These are phyloP conservation scores for Xylaria sp. DNA, from an alignment of 2,329 filamentous ascomycete genomes.

Conservation along the genomic window DNA sequence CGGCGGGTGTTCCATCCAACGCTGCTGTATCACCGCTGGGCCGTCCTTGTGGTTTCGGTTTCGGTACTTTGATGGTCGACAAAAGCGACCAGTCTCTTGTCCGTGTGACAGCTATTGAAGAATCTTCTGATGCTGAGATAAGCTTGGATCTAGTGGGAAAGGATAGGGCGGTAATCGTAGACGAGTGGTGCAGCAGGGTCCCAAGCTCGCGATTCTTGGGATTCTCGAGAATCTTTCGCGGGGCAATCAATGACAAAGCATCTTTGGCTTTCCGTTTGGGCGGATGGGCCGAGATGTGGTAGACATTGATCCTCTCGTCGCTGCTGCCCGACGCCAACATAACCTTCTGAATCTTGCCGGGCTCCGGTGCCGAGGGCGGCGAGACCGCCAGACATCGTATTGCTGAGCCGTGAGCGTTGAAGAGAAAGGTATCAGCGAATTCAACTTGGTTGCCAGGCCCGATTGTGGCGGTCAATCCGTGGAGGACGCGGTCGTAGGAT, in stretches of 20 bases:
- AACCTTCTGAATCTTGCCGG: slow-evolving; percentile 78
- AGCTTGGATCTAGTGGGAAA: slow-evolving; percentile 91
- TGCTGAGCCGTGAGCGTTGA: slow-evolving; percentile 90
- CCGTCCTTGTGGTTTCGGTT: slow-evolving; percentile 80
- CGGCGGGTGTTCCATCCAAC: slow-evolving; percentile 81
- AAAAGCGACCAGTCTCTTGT: slow-evolving; percentile 91
- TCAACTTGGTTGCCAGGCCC: slow-evolving; percentile 61
- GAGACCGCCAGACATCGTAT: slow-evolving; percentile 91
- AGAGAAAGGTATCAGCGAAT: slow-evolving; percentile 94
- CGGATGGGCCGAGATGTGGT: slow-evolving; percentile 80
- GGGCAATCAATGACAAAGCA: slow-evolving; percentile 73
- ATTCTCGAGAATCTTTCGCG: slow-evolving; percentile 83
- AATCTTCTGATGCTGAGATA: slow-evolving; percentile 88
- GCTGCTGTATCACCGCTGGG: slow-evolving; percentile 91
- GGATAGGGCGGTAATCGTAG: slow-evolving; percentile 79
- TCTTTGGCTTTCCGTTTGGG: slow-evolving; percentile 66
- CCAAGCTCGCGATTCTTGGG: slow-evolving; percentile 88
- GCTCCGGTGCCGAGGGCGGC: slow-evolving; percentile 70
- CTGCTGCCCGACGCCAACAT: slow-evolving; percentile 91
- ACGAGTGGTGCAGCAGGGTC: slow-evolving; percentile 84
- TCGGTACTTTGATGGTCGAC: slow-evolving; percentile 87
- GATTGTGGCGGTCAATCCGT: slow-evolving; percentile 86
- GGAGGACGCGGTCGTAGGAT: slow-evolving; percentile 92
- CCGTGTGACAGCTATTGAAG: slow-evolving; percentile 86
- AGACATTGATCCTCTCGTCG: slow-evolving; percentile 95